A percentile compares a stretch with the other conserved stretches of the same genome.
phyloP scores from a whole-genome alignment of 768 basidiomycete genomes.

The Pleurotus djamor region DNA sequence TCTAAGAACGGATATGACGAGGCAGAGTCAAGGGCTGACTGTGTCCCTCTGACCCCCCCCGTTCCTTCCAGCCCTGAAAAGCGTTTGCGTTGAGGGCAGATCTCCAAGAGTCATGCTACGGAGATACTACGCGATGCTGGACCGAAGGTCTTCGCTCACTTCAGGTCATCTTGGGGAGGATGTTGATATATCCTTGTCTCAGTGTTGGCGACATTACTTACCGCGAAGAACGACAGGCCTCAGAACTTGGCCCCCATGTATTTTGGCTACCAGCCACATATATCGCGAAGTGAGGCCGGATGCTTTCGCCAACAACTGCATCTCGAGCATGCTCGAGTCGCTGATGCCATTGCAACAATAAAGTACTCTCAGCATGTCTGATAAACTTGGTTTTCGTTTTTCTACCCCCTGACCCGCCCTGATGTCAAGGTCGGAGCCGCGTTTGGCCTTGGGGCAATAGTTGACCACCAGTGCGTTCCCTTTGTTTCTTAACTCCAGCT shows the following conservation, averaged over 20 bases:
- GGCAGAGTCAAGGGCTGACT: too few relatives aligned
- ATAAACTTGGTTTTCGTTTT: background rate
- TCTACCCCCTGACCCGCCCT: too few relatives aligned
- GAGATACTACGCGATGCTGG: conserved; percentile 40
- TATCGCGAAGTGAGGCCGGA: conserved; percentile 32
- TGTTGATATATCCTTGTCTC: conserved; percentile 1
- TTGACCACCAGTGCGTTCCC: conserved; percentile 17
- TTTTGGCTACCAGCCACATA: conserved; percentile 33
- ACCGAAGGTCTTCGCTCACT: conserved; percentile 17
- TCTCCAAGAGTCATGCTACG: conserved; percentile 27
- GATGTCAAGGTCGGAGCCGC: conserved; percentile 15
- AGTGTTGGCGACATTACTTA: conserved; percentile 29
- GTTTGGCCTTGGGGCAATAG: conserved; percentile 20
- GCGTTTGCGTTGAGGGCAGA: conserved; percentile 24
- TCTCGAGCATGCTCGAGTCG: conserved; percentile 31
- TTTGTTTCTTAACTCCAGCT: background rate
- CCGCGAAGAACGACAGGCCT: conserved; percentile 20
- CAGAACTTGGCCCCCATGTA: conserved; percentile 36
- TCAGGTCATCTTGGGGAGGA: background rate
- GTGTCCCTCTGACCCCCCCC: too few relatives aligned
- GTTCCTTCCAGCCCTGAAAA: conserved; percentile 17
- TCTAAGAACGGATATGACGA: too few relatives aligned
- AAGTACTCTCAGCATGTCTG: conserved; percentile 16
- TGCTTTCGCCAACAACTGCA: conserved; percentile 34
- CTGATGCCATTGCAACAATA: conserved; percentile 19